These are phyloP conservation scores for Stentor coeruleus DNA, from an alignment of 73 alveolate species.

Conservation along the genomic window DNA sequence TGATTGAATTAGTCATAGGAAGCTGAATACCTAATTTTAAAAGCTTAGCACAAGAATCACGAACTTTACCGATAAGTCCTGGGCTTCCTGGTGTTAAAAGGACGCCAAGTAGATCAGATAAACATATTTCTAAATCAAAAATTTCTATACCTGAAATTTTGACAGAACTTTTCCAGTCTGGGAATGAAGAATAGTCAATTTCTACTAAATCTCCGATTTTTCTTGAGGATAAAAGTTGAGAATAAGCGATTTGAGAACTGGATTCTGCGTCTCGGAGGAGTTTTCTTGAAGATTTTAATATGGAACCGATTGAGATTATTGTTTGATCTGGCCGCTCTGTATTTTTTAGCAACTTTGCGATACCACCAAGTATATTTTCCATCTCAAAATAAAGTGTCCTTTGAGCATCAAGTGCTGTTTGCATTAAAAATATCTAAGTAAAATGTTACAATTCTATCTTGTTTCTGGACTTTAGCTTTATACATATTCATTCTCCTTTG, in stretches of 20 bases:
- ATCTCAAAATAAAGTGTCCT: not conserved
- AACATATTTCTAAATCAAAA: not conserved
- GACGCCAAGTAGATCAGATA: not conserved
- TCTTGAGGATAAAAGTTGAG: not conserved
- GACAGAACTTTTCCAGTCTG: not conserved
- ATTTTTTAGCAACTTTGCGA: not conserved
- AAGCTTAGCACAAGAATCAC: slow-evolving; percentile 1
- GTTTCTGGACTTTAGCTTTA: slow-evolving; percentile 1
- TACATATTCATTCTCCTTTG: not conserved
- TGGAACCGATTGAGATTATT: not conserved
- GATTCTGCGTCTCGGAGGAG: slow-evolving; percentile 13
- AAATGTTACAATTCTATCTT: slow-evolving; percentile 3
- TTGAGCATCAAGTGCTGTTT: slow-evolving; percentile 21
- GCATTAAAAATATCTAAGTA: not conserved
- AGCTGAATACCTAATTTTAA: not conserved
- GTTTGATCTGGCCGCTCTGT: not conserved
- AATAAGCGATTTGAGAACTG: slow-evolving; percentile 3
- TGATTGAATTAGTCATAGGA: not conserved
- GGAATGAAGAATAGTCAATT: not conserved
- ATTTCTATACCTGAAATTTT: not conserved
- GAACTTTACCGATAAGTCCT: not conserved
- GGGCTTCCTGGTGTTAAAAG: not conserved
- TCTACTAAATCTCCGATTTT: not conserved
- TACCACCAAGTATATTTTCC: slow-evolving; percentile 5
- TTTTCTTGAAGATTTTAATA: not conserved